Base-by-base conservation (phyloP, 768 basidiomycete genomes). In the Rickenella mellea region DNA sequence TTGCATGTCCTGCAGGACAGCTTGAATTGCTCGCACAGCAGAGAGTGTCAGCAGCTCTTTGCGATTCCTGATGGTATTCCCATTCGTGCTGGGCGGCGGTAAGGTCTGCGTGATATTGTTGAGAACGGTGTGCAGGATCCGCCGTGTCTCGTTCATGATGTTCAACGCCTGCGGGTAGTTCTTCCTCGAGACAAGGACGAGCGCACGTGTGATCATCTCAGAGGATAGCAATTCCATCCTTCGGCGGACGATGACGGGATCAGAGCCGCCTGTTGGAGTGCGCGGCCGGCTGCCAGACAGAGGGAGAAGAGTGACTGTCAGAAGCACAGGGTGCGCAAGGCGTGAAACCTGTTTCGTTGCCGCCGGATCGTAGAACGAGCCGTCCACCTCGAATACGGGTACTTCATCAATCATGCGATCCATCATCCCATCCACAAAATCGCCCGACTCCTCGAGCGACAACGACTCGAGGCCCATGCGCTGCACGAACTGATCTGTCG, bases 321-420 rank as follows among this genome's bases (percentile, higher is more conserved):
- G 76, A n/a, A 99, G 70, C 28, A 93, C 83, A 0, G 96, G 96
- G 60, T 92, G 83, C 0, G 89, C 86, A 6, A 99, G 78, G 9
- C 93, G 77, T 28, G 90, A 83, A 15, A 94, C 79, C 42, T 83
- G 78, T 61, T 91, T 88, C 31, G 71, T 69, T 5, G 83, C 86
- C 1, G 79, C 74, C 1, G 94, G 94, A 60, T 98, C 94, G 57
- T 81, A 89, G 75, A 91, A 98, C 24, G 87, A 81, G 6, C 92
- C 92, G 49, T 97, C 93, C 11, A 97, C 88, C 59, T 98, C 93
- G 39, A 94, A 78, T 8, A 97, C 87, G 1, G 94, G 96, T 8
- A 96, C 86, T 54, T 99, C 96, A 55, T 99, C 96, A 35, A 96
- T 92, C 86, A 97, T 87, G 35, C 83, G 72, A 49, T 92, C 90